Percentiles rank a stretch among this genome's conserved stretches.
These are phyloP conservation scores for Fragaria vesca DNA, from an alignment of 306 rosid genomes.

Conservation along the genomic window DNA sequence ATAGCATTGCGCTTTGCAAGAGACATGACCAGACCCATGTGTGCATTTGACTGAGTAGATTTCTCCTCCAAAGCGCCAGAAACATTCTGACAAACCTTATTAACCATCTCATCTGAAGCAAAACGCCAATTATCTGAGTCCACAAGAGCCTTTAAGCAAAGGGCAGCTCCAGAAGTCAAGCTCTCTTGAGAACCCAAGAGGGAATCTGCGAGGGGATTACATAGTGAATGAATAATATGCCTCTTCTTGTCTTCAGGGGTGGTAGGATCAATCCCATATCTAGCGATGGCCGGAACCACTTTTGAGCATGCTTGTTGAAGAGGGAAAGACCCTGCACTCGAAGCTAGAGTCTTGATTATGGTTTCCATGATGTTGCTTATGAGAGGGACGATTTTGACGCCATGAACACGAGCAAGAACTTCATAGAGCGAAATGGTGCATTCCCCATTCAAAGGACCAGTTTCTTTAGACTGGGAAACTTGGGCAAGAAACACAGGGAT, in stretches of 20 bases:
- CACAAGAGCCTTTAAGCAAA: slow-evolving; percentile 80
- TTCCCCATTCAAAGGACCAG: slow-evolving; percentile 66
- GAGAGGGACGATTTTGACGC: slow-evolving; percentile 74
- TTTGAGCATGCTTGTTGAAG: slow-evolving; percentile 91
- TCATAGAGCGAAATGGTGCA: slow-evolving; percentile 78
- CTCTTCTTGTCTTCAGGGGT: slow-evolving; percentile 70
- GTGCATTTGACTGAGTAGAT: slow-evolving; percentile 66
- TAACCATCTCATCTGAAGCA: slow-evolving; percentile 80
- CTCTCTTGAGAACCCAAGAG: slow-evolving; percentile 73
- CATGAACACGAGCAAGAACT: slow-evolving; percentile 86
- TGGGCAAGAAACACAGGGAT: slow-evolving; percentile 83
- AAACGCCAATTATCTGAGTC: slow-evolving; percentile 93
- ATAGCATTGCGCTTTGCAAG: slow-evolving; percentile 75
- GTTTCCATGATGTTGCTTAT: slow-evolving; percentile 69
- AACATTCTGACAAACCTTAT: slow-evolving; percentile 79
- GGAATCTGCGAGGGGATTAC: slow-evolving; percentile 71
- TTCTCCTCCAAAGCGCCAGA: slow-evolving; percentile 76
- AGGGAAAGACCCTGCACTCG: slow-evolving; percentile 81
- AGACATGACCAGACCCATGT: slow-evolving; percentile 78
- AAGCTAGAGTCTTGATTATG: slow-evolving; percentile 74
- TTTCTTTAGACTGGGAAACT: slow-evolving; percentile 84
- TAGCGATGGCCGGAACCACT: slow-evolving; percentile 81
- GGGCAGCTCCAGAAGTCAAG: slow-evolving; percentile 79
- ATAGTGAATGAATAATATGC: slow-evolving; percentile 60
- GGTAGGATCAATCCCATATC: slow-evolving; percentile 88